Percentiles rank a stretch among this genome's conserved stretches.
Evolutionary conservation across 148 eudicot genomes (phyloP).

Genomic region (Chenopodium album): DNA sequence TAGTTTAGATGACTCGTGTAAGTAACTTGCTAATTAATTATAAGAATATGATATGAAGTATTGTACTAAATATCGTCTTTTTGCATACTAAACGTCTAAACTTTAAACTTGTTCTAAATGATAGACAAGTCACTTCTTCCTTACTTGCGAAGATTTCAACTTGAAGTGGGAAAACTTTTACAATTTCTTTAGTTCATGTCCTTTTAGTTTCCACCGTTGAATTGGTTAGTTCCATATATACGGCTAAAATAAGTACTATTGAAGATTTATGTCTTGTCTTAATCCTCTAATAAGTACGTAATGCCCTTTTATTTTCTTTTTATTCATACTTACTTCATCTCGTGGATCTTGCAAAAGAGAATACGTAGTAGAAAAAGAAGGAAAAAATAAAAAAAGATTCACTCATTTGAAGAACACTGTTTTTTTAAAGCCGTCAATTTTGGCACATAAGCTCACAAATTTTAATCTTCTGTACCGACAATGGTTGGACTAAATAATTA

Average conservation of each 20-base stretch:
- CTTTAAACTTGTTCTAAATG: not conserved
- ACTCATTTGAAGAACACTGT: too few species aligned
- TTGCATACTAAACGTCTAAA: too few species aligned
- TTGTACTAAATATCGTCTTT: not conserved
- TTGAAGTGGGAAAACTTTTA: not conserved
- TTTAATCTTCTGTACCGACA: conserved; percentile 29
- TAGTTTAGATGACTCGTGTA: too few species aligned
- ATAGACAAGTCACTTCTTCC: not conserved
- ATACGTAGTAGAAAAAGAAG: not conserved
- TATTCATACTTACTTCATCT: not conserved
- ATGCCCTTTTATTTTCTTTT: not conserved
- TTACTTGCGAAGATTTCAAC: not conserved
- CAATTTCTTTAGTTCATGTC: not conserved
- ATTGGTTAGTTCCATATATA: not conserved
- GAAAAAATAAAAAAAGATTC: not conserved
- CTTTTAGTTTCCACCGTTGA: not conserved
- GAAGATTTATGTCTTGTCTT: not conserved
- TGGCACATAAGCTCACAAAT: not conserved
- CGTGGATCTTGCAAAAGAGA: not conserved
- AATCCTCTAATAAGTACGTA: not conserved
- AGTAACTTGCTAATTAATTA: too few species aligned
- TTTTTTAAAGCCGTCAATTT: conserved; percentile 18
- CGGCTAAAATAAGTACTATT: not conserved
- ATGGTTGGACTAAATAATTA: not conserved
- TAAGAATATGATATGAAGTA: not conserved